Evolutionary conservation across 148 eudicot genomes (phyloP).

Genomic region (Rhododendron kiyosumense): DNA sequence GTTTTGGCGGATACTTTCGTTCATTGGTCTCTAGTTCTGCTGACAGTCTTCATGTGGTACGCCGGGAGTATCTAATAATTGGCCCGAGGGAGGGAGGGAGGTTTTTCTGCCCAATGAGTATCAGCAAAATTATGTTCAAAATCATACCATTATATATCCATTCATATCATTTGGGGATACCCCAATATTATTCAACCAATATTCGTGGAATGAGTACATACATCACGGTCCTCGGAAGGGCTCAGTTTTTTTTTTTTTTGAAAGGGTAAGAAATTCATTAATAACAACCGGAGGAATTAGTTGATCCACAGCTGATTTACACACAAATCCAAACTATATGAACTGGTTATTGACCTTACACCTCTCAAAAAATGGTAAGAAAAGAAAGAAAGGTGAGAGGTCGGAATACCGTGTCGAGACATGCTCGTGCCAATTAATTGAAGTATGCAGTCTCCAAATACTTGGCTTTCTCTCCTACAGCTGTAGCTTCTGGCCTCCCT

Average conservation of each 20-base stretch:
- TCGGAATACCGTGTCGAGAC: background rate
- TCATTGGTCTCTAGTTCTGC: background rate
- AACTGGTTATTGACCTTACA: background rate
- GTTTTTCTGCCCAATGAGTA: too few relatives aligned
- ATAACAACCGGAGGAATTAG: background rate
- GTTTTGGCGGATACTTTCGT: background rate
- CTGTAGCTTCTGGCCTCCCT: slow-evolving; percentile 53
- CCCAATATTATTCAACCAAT: background rate
- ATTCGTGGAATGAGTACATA: background rate
- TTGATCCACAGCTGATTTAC: background rate
- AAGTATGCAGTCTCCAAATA: slow-evolving; percentile 54
- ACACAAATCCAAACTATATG: background rate
- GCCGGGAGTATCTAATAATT: too few relatives aligned
- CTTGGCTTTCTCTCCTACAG: slow-evolving; percentile 45
- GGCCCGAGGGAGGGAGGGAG: background rate
- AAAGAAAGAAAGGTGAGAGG: background rate
- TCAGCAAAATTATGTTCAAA: background rate
- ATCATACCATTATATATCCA: background rate
- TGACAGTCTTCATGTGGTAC: background rate
- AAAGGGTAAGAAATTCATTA: background rate
- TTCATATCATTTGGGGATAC: background rate
- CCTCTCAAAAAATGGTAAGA: background rate
- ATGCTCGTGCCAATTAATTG: background rate
- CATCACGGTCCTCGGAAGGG: background rate
- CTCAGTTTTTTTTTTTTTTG: background rate